Base-by-base conservation (phyloP, 441 rosid species). In the Arabidopsis lyrata region DNA sequence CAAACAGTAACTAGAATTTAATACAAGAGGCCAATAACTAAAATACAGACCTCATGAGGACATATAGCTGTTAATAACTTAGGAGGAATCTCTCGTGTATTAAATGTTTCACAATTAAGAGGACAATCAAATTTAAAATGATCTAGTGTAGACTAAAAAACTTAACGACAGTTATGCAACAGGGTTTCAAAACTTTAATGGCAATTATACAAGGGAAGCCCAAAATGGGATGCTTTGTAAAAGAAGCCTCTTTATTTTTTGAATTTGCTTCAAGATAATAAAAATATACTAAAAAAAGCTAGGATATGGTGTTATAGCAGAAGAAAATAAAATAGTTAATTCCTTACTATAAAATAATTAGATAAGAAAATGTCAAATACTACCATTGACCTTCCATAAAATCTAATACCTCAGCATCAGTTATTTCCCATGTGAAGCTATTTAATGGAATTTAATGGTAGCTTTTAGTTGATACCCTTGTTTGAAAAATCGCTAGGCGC, bases 341-440 rank as follows among this genome's bases (percentile, higher is more conserved):
- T 35, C 12, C 57, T 5, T 11, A n/a, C n/a, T n/a, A 48, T 10
- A 48, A 39, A 24, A 29, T 20, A 67, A 34, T 35, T 61, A 61
- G 44, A 24, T 44, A 62, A 13, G n/a, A 56, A 76, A 63, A 63
- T 63, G 54, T 45, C 47, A 57, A 64, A 76, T 63, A 64, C 34
- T 41, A 77, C 66, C 80, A 70, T 77, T 70, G 68, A 77, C 79
- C 70, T 63, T 68, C 44, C 36, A 63, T 14, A 45, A 62, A 63
- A 76, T 69, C 52, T 70, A 38, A 63, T 70, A 76, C 38, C 56
- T 76, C 76, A 76, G 29, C 80, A 63, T 63, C 22, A 57, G 76
- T 76, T 70, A 69, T 64, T 39, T 70, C 56, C 76, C 80, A 76
- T 76, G 80, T 76, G 80, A 63, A 70, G 66, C 24, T 70, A 57